Evolutionary conservation across 2,329 filamentous ascomycete genomes (phyloP).

Genomic region (Magnaporthiopsis rhizophila): DNA sequence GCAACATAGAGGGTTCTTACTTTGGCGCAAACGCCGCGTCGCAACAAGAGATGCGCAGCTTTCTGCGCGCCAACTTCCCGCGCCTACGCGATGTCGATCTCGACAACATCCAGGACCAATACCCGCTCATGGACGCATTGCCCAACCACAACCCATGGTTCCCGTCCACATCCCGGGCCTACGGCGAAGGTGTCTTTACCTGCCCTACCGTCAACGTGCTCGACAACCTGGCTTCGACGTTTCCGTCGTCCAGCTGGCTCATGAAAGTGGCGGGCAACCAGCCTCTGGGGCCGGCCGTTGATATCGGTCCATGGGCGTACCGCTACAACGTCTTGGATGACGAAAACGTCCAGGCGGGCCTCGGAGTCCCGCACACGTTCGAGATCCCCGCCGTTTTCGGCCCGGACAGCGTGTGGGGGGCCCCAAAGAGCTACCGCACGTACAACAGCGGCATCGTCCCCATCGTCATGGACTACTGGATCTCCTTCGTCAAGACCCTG

Average conservation of each 20-base stretch:
- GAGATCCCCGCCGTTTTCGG: slow-evolving; percentile 42
- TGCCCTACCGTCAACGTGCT: slow-evolving; percentile 35
- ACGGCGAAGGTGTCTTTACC: slow-evolving; percentile 37
- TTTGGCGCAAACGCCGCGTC: slow-evolving; percentile 33
- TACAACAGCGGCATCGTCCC: slow-evolving; percentile 37
- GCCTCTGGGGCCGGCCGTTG: not conserved
- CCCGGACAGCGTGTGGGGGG: slow-evolving; percentile 26
- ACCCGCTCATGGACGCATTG: slow-evolving; percentile 27
- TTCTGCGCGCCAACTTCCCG: slow-evolving; percentile 41
- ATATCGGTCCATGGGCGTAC: slow-evolving; percentile 31
- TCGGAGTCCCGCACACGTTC: slow-evolving; percentile 41
- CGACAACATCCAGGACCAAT: slow-evolving; percentile 26
- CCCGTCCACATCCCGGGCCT: slow-evolving; percentile 31
- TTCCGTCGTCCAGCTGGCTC: not conserved
- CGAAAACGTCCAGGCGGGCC: slow-evolving; percentile 24
- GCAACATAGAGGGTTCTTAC: slow-evolving; percentile 32
- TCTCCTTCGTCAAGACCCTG: slow-evolving; percentile 37
- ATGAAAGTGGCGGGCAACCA: slow-evolving; percentile 3
- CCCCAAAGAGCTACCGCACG: slow-evolving; percentile 30
- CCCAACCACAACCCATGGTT: slow-evolving; percentile 36
- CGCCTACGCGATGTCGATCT: slow-evolving; percentile 19
- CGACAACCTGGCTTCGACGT: slow-evolving; percentile 18
- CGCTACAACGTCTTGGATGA: slow-evolving; percentile 40
- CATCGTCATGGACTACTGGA: slow-evolving; percentile 40
- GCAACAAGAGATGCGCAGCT: slow-evolving; percentile 25